phyloP scores from a whole-genome alignment of 306 rosid genomes.

The Calophaca sinica region DNA sequence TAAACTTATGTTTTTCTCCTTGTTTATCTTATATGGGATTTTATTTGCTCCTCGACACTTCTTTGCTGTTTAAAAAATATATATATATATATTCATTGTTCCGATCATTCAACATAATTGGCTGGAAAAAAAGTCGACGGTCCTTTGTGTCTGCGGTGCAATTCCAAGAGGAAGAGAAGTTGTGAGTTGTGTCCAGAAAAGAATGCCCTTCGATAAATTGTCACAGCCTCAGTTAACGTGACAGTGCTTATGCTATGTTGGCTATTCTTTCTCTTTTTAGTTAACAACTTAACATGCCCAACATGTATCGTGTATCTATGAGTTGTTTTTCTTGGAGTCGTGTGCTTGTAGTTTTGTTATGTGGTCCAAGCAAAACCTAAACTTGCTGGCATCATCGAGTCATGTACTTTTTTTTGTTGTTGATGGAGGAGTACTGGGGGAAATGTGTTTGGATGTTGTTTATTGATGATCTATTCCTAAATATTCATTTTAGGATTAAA shows the following conservation, averaged over 20 bases:
- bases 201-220: constrained; percentile 3
- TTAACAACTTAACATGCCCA: constrained; percentile 40
- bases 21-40: no score
- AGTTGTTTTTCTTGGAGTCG: constrained; percentile 46
- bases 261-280: constrained; percentile 24
- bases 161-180: constrained; percentile 35
- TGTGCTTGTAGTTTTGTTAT: constrained; percentile 39
- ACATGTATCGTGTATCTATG: constrained; percentile 48
- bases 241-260: background rate
- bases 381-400: background rate
- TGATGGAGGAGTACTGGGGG: background rate
- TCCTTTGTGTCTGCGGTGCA: constrained; percentile 39
- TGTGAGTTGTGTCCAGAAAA: constrained; percentile 45
- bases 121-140: constrained; percentile 39
- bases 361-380: constrained; percentile 38
- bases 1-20: no score
- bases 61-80: no score
- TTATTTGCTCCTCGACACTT: no score
- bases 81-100: background rate
- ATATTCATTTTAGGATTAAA: background rate
- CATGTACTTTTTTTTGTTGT: background rate
- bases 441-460: background rate
- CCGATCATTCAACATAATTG: constrained; percentile 11
- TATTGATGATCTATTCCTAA: background rate
- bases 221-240: constrained; percentile 21